Evolutionary conservation across 2,329 filamentous ascomycete genomes (phyloP).

Genomic region (Diaporthe destruens): DNA sequence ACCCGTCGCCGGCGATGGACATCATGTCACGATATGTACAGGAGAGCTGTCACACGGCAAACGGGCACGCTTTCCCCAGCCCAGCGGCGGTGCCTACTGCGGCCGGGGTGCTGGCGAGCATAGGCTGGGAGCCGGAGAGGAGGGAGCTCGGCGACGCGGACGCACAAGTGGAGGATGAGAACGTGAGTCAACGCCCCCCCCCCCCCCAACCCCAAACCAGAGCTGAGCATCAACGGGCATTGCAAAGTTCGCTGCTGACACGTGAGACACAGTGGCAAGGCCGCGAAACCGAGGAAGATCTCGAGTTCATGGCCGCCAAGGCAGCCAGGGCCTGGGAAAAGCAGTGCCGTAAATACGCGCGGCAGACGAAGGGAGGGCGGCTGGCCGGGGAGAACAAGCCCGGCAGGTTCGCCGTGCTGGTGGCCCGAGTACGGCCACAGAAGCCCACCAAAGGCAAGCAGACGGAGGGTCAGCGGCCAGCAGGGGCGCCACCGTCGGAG

Average conservation of each 20-base stretch:
- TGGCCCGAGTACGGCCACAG: background rate
- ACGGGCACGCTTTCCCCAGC: slow-evolving; percentile 20
- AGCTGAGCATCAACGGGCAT: too few species aligned
- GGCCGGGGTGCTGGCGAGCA: slow-evolving; percentile 17
- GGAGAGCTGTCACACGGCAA: slow-evolving; percentile 29
- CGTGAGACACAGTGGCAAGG: slow-evolving; percentile 15
- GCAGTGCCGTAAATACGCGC: slow-evolving; percentile 31
- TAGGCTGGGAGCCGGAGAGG: slow-evolving; percentile 36
- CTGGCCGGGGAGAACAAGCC: slow-evolving; percentile 18
- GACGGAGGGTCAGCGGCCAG: background rate
- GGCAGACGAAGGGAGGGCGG: background rate
- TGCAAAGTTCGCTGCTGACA: background rate
- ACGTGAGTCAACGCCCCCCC: slow-evolving; percentile 5
- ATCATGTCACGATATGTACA: slow-evolving; percentile 28
- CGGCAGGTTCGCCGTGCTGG: slow-evolving; percentile 11
- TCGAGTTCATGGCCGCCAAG: slow-evolving; percentile 7
- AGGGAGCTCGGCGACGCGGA: background rate
- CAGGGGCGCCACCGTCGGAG: background rate
- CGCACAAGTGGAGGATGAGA: slow-evolving; percentile 33
- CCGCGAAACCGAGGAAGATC: slow-evolving; percentile 31
- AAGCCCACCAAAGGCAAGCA: slow-evolving; percentile 21
- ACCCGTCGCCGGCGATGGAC: slow-evolving; percentile 39
- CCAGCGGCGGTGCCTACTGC: slow-evolving; percentile 20
- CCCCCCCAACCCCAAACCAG: too few species aligned
- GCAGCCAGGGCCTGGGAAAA: slow-evolving; percentile 37